Base-by-base conservation (phyloP, 2,329 filamentous ascomycete species). In the Tolypocladium pustulatum region DNA sequence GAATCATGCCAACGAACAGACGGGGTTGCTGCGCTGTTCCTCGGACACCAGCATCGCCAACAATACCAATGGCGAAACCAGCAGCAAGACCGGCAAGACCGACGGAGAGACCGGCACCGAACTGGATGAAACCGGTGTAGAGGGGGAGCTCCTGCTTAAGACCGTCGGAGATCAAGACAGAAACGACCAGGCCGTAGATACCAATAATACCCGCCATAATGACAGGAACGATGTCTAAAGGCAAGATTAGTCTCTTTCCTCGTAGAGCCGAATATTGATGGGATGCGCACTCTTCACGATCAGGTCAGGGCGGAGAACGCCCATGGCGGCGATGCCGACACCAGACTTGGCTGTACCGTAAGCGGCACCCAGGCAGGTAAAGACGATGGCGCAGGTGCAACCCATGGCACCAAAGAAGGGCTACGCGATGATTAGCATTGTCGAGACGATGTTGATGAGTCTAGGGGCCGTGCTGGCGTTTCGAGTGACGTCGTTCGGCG, bases 131-230 rank as follows among this genome's bases (percentile, higher is more conserved):
- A 61, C 88, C 87, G 59, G 89, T 91, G 78, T 88, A 93, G 62
- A 94, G 82, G 61, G 89, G 81, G 62, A 88, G 77, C 64, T 84
- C 73, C 76, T 93, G 89, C 68, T 80, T 81, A 64, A 94, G 80
- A 68, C 85, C 86, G 74, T 91, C 89, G 71, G 90, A 91, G 72
- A 94, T 91, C 70, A 94, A 78, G 74, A 94, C 90, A 22, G 90
- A 92, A 62, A 93, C 89, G 77, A 94, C 90, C 65, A 94, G 84
- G 70, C 90, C 90, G 80, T 94, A 99, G 77, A 99, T 97, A 89
- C 91, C 94, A 79, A 99, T 97, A 78, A 99, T 99, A 97, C 94
- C 94, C 83, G 94, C 94, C 94, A 99, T 99, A 87, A 99, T 96
- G 78, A 97, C 94, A 75, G 94, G 94, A 65, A 97, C 93, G 76